Evolutionary conservation across 257 asterid genomes (phyloP).

Genomic region (Solanum phureja): DNA sequence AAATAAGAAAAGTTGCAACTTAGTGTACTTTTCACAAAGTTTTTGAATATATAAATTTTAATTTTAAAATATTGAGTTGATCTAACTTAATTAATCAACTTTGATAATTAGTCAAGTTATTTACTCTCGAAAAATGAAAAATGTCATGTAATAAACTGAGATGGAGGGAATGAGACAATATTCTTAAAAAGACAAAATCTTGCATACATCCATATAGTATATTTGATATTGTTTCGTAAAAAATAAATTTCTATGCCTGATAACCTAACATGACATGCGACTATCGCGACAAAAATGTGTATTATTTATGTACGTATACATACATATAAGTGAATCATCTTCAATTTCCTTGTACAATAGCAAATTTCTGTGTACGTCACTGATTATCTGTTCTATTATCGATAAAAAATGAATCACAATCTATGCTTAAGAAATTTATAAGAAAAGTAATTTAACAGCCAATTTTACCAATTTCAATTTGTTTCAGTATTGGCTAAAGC

Average conservation of each 20-base stretch:
- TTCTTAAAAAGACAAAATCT: neutral
- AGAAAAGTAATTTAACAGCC: neutral
- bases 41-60: neutral
- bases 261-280: neutral
- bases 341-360: neutral
- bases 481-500: constrained; percentile 20
- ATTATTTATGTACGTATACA: neutral
- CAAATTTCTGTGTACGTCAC: neutral
- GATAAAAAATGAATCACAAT: neutral
- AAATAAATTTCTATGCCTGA: neutral
- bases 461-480: neutral
- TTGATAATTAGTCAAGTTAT: neutral
- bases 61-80: neutral
- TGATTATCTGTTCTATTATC: neutral
- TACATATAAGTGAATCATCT: neutral
- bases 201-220: neutral
- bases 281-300: neutral
- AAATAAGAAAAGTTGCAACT: neutral
- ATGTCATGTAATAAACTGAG: neutral
- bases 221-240: neutral
- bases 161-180: neutral
- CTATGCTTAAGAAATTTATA: neutral
- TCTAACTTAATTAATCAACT: neutral
- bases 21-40: neutral
- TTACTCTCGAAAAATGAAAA: neutral